These are phyloP conservation scores for Alternaria metachromatica DNA, from an alignment of 2,329 filamentous ascomycete genomes.

Conservation along the genomic window DNA sequence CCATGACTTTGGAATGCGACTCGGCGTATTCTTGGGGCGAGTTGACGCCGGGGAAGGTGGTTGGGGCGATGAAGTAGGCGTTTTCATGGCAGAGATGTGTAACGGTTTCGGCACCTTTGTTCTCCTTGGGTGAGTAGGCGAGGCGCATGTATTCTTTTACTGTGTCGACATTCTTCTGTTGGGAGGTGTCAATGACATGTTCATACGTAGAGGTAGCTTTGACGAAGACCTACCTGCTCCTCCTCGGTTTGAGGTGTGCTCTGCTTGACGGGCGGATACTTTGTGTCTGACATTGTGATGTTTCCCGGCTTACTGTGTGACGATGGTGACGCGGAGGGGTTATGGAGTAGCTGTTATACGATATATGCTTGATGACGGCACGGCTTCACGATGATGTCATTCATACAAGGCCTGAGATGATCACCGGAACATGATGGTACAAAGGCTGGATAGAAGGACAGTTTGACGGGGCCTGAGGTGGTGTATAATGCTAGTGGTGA, in stretches of 20 bases:
- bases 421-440: background rate
- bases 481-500: background rate
- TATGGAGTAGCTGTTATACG: background rate
- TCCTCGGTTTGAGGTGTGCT: constrained; percentile 13
- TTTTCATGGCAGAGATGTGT: constrained; percentile 43
- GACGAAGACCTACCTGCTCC: constrained; percentile 6
- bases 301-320: background rate
- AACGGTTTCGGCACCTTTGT: constrained; percentile 44
- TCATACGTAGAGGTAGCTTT: background rate
- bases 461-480: background rate
- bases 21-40: constrained; percentile 50
- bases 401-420: background rate
- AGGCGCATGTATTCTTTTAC: constrained; percentile 50
- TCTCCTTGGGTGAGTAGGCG: constrained; percentile 46
- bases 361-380: background rate
- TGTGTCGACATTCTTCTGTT: constrained; percentile 39
- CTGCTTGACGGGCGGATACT: constrained; percentile 11
- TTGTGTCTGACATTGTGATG: constrained; percentile 8
- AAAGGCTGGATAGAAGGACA: background rate
- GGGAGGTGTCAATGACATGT: background rate
- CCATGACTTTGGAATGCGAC: constrained; percentile 48
- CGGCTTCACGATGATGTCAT: constrained; percentile 14
- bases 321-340: background rate
- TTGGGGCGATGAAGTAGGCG: constrained; percentile 45
- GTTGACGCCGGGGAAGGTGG: constrained; percentile 48